Evolutionary conservation across 1,284 basidiomycete genomes (phyloP).

Genomic region (Pisolithus thermaeus): DNA sequence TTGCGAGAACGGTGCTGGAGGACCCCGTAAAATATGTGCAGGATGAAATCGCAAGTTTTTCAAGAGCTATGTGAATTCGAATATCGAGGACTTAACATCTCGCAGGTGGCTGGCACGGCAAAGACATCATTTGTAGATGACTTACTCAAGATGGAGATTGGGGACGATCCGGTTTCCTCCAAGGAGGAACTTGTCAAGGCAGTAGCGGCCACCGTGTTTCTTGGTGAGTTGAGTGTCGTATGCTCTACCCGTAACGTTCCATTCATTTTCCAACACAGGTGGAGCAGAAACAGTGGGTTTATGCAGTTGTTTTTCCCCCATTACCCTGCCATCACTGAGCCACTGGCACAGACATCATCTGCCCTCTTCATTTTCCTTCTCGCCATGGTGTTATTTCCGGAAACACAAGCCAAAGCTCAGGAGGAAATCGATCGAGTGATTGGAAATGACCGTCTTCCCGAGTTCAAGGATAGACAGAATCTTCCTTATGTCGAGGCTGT

Average conservation of each 20-base stretch:
- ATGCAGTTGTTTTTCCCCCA: background rate
- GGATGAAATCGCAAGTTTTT: constrained; percentile 24
- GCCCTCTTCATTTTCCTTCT: constrained; percentile 17
- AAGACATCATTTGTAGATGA: constrained; percentile 2
- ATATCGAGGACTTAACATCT: background rate
- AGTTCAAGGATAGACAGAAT: constrained; percentile 15
- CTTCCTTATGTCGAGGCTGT: constrained; percentile 26
- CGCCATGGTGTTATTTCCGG: constrained; percentile 19
- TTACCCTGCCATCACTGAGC: background rate
- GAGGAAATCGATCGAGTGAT: constrained; percentile 18
- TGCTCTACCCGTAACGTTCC: background rate
- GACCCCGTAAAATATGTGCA: constrained; percentile 30
- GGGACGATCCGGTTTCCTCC: background rate
- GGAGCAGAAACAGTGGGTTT: constrained; percentile 19
- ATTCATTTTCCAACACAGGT: constrained; percentile 6
- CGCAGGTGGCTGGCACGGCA: background rate
- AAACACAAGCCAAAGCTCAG: constrained; percentile 21
- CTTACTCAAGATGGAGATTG: background rate
- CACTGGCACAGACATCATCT: constrained; percentile 17
- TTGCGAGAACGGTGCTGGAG: constrained; percentile 23
- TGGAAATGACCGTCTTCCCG: constrained; percentile 18
- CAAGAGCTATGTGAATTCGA: background rate
- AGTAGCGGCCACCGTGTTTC: constrained; percentile 3
- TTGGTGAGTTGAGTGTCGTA: background rate
- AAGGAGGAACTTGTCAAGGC: constrained; percentile 5